Evolutionary conservation across 2,329 filamentous ascomycete species (phyloP).

Genomic region (Colletotrichum shisoi): DNA sequence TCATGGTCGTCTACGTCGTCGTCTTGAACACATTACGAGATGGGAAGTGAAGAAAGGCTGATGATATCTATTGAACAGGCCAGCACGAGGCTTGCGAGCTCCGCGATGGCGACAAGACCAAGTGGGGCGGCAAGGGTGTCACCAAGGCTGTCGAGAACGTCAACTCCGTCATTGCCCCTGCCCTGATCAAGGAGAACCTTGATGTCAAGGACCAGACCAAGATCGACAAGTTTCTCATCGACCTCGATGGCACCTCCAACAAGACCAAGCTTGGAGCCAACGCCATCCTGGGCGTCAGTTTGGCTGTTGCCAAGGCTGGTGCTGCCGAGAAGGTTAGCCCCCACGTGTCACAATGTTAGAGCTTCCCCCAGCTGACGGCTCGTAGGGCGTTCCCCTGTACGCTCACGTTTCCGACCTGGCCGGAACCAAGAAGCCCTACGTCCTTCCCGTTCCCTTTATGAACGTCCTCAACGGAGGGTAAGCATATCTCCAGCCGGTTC

Average conservation of each 20-base stretch:
- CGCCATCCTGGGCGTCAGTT: constrained; percentile 83
- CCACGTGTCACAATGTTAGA: not conserved
- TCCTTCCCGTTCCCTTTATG: constrained; percentile 90
- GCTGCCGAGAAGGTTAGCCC: constrained; percentile 78
- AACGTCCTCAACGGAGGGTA: constrained; percentile 85
- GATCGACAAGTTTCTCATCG: constrained; percentile 84
- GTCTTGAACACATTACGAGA: constrained; percentile 27
- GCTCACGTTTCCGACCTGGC: constrained; percentile 87
- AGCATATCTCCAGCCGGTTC: constrained; percentile 40
- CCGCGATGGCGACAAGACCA: constrained; percentile 85
- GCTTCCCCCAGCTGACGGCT: constrained; percentile 15
- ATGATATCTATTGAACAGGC: constrained; percentile 58
- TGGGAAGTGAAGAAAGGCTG: constrained; percentile 44
- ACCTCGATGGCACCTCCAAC: constrained; percentile 84
- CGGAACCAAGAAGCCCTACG: constrained; percentile 90
- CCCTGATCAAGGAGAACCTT: constrained; percentile 80
- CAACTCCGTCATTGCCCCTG: constrained; percentile 80
- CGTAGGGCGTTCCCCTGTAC: constrained; percentile 79
- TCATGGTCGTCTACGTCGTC: constrained; percentile 28
- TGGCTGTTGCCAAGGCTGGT: constrained; percentile 87
- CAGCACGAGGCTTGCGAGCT: constrained; percentile 92
- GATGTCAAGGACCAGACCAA: constrained; percentile 88
- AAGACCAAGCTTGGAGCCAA: constrained; percentile 90
- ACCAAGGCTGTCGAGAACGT: constrained; percentile 86
- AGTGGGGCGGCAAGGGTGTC: constrained; percentile 89